Conservation (phyloP, 2,329 filamentous ascomycete species). For the Chalara sp. region DNA sequence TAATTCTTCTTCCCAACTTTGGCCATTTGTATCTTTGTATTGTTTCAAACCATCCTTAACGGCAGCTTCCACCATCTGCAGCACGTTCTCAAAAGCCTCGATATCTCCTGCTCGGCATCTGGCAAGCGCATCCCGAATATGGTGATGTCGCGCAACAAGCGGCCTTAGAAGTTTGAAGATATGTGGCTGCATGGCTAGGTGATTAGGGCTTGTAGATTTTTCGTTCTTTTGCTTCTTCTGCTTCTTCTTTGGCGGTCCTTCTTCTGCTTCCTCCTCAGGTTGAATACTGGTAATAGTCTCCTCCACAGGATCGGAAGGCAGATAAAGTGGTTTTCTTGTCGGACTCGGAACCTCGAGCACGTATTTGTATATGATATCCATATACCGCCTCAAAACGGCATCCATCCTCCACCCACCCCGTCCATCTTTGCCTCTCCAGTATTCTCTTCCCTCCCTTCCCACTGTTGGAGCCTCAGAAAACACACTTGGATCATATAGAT, state of each 20-base stretch:
- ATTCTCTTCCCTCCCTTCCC: constrained; percentile 67
- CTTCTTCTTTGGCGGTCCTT: constrained; percentile 30
- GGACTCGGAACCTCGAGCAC: constrained; percentile 63
- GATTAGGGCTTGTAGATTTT: constrained; percentile 47
- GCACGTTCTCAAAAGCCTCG: constrained; percentile 66
- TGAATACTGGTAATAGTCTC: constrained; percentile 25
- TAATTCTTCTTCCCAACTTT: constrained; percentile 38
- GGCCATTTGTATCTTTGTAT: constrained; percentile 48
- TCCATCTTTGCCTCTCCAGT: constrained; percentile 76
- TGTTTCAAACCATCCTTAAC: constrained; percentile 68
- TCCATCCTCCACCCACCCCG: constrained; percentile 85
- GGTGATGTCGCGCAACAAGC: constrained; percentile 71
- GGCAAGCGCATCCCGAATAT: constrained; percentile 81
- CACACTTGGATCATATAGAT: constrained; percentile 83
- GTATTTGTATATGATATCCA: constrained; percentile 82
- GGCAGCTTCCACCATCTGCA: constrained; percentile 67
- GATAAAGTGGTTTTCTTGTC: constrained; percentile 62
- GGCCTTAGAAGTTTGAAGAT: constrained; percentile 87
- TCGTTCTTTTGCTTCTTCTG: constrained; percentile 34
- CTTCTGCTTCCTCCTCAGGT: constrained; percentile 25
- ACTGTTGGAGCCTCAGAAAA: constrained; percentile 63
- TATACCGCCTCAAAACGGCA: constrained; percentile 77
- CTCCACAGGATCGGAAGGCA: constrained; percentile 42
- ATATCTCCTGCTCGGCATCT: constrained; percentile 63
- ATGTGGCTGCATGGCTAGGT: constrained; percentile 80